Evolutionary conservation across 1,284 basidiomycete species (phyloP), one percentile per base, ranked within the genome.

Genomic region (Papiliotrema flavescens): DNA sequence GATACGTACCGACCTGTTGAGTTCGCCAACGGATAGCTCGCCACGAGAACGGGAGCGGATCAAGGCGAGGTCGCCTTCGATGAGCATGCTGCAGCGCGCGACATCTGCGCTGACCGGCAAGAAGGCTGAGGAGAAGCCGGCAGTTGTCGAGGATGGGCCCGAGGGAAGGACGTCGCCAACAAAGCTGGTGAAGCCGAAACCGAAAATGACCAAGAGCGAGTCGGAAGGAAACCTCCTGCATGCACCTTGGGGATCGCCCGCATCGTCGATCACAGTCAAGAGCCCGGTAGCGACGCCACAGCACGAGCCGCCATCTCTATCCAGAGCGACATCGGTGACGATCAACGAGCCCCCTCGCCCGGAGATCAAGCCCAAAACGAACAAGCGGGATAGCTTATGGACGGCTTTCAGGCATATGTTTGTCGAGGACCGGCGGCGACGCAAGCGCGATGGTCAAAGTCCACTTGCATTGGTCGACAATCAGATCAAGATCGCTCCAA

Each of bases 41-140:
- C 59, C 62, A 23, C 57, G 55, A 22, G 60, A 57, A 24, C 59
- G 55, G 7, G 68, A 63, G 7, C 57, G 49, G 15, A 70, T 79
- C 51, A 92, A 91, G 68, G 77, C 73, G 28, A 80, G 90, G 7
- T 84, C 88, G 1, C 87, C 88, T 5, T 93, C 90, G 54, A 87
- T 95, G 52, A 93, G 87, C 67, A 94, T 96, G 73, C 88, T 96
- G 80, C 92, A 95, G 64, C 84, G 92, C 6, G 92, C 90, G 0
- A 93, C 90, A 0, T 93, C 90, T 0, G 90, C 75, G 0, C 67
- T 91, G 3, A 88, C 89, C 63, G 56, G 62, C 20, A 56, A 64
- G 13, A 55, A 62, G 55, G 49, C 51, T 3, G 53, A 57, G 40
- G 51, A 57, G 36, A 43, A 45, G 20, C 19, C 36, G 11, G 43